Evolutionary conservation across 331 rosid species (phyloP).

Genomic region (Rhamnella rubrinervis): DNA sequence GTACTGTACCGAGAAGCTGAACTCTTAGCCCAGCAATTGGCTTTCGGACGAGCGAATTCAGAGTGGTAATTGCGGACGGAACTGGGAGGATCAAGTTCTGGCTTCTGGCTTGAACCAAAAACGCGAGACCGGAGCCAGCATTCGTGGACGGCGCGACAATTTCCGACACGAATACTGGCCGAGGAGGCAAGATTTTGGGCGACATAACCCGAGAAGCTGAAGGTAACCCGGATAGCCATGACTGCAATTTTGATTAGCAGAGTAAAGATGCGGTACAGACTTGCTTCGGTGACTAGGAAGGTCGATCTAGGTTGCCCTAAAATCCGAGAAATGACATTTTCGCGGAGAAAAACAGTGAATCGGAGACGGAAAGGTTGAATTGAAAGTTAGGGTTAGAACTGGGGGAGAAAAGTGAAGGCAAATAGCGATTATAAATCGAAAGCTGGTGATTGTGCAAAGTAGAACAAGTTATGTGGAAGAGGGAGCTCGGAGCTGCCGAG

Average conservation of each 20-base stretch:
- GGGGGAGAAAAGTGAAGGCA: slow-evolving; percentile 20
- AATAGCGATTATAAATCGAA: neutral
- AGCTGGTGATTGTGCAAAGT: neutral
- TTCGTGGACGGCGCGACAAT: slow-evolving; percentile 59
- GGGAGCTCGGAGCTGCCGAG: slow-evolving; percentile 14
- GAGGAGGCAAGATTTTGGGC: slow-evolving; percentile 78
- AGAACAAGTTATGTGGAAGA: neutral
- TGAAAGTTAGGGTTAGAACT: slow-evolving; percentile 7
- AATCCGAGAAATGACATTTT: slow-evolving; percentile 33
- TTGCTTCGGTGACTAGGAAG: slow-evolving; percentile 22
- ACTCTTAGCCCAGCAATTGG: slow-evolving; percentile 25
- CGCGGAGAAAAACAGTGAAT: slow-evolving; percentile 24
- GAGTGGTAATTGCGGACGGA: slow-evolving; percentile 43
- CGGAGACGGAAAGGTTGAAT: slow-evolving; percentile 35
- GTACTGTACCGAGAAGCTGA: slow-evolving; percentile 41
- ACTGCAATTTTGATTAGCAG: slow-evolving; percentile 28
- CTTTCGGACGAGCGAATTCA: slow-evolving; percentile 28
- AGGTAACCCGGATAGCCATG: slow-evolving; percentile 82
- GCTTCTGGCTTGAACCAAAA: slow-evolving; percentile 45
- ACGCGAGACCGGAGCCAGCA: slow-evolving; percentile 61
- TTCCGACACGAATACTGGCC: slow-evolving; percentile 53
- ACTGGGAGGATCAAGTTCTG: slow-evolving; percentile 44
- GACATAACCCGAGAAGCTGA: slow-evolving; percentile 70
- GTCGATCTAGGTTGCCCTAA: slow-evolving; percentile 39
- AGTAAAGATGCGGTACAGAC: slow-evolving; percentile 45